These are phyloP conservation scores for Cystobasidium tubakii DNA, from an alignment of 768 basidiomycete species.

Conservation along the genomic window DNA sequence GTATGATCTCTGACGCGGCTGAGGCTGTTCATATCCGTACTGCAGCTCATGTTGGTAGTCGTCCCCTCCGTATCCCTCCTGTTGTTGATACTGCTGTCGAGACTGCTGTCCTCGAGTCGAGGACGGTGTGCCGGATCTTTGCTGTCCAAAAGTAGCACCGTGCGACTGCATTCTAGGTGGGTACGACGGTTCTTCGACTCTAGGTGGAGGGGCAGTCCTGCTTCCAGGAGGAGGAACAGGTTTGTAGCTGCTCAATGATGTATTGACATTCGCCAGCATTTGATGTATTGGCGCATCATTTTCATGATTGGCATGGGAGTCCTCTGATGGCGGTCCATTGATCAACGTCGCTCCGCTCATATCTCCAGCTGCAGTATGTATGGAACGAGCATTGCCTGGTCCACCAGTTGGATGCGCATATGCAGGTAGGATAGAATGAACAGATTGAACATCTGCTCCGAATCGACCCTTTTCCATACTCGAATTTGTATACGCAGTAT, in stretches of 20 bases:
- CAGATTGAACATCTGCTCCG: constrained; percentile 17
- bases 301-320: not conserved
- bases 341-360: not conserved
- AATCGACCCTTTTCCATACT: constrained; percentile 23
- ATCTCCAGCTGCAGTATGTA: not conserved
- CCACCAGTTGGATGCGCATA: not conserved
- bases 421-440: constrained; percentile 21
- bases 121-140: not conserved
- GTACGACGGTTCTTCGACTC: not conserved
- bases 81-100: not conserved
- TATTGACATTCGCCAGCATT: not conserved
- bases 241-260: not conserved
- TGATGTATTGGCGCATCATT: not conserved
- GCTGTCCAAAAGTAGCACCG: not conserved
- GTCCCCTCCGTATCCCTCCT: not conserved
- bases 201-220: not conserved
- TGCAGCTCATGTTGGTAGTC: not conserved
- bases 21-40: not conserved
- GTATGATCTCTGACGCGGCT: not conserved
- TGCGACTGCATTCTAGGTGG: constrained; percentile 4
- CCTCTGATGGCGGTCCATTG: not conserved
- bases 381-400: not conserved
- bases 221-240: not conserved
- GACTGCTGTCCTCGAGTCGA: not conserved
- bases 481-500: not conserved